Base-by-base conservation (phyloP, 2,329 filamentous ascomycete species). In the Colletotrichum sp. region DNA sequence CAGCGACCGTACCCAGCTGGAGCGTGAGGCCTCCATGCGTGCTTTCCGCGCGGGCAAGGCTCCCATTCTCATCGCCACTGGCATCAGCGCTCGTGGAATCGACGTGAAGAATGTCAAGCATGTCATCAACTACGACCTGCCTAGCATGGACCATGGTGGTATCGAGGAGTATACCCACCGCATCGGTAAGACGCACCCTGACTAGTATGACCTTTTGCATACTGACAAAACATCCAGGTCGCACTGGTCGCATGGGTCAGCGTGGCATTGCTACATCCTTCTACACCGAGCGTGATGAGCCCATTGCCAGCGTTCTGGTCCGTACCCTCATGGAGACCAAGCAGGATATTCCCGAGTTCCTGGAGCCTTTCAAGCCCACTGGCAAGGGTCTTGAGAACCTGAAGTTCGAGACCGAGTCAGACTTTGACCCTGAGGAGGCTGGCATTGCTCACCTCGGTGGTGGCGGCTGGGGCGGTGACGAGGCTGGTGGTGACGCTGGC, bases 131-230 rank as follows among this genome's bases (percentile, higher is more conserved):
- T 99, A 93, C 80, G 96, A 99, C 77, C 88, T 99, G 3, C 96
- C 96, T 0, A 92, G 89, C 7, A 86, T 89, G 59, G 88, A 92
- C 1, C 90, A 96, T 79, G 96, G 95, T n/a, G 96, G 96, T 3
- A 98, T 98, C 72, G 93, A 95, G 65, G 97, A 99, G 83, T 99
- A 99, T 80, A 93, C 94, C 30, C 97, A 99, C 82, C 95, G 97
- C 15, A 99, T 99, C 82, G 97, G 94, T 95, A 91, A 85, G 89
- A 82, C 28, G 12, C 12, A 21, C 13, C n/a, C 30, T 28, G 18
- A 12, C 24, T 8, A 7, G 6, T 4, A 57, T 26, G 60, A 0
- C 44, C 59, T 60, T 4, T 55, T 26, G 36, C 2, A 32, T 55
- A 44, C 59, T 49, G 32, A 59, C 15, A 5, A 16, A 34, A 13